phyloP scores from a whole-genome alignment of 805 yeast genomes.

The Yamadazyma sp. region DNA sequence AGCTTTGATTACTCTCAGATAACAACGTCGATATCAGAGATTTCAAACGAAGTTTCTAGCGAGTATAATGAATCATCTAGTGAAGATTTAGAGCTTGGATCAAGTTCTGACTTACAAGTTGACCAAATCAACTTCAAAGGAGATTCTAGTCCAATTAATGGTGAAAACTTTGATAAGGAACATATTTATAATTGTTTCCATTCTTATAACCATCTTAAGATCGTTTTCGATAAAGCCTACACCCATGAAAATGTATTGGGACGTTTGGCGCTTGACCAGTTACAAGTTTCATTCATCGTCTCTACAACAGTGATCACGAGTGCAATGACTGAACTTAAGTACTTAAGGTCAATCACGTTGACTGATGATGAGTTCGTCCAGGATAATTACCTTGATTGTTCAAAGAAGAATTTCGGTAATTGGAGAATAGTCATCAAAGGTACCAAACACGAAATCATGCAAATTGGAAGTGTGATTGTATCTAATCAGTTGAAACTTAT shows the following conservation, averaged over 20 bases:
- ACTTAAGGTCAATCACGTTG: not conserved
- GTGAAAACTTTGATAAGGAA: no score
- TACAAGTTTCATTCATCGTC: not conserved
- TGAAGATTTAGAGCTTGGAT: no score
- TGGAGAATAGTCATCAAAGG: constrained; percentile 9
- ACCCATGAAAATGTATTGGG: constrained; percentile 1
- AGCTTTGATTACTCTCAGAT: no score
- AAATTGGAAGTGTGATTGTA: constrained; percentile 2
- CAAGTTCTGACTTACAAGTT: no score
- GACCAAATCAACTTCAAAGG: no score
- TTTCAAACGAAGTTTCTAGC: not conserved
- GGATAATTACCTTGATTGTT: constrained; percentile 3
- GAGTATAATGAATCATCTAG: not conserved
- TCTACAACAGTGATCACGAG: not conserved
- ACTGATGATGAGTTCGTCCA: no score
- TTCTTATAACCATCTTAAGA: constrained; percentile 1
- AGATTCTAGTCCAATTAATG: no score
- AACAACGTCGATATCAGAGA: not conserved
- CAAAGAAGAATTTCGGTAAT: constrained; percentile 6
- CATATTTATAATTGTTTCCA: no score
- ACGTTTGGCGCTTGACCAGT: not conserved
- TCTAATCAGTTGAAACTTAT: constrained; percentile 4
- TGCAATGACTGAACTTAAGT: not conserved
- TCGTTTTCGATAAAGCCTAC: constrained; percentile 2
- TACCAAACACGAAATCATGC: constrained; percentile 1